phyloP scores from a whole-genome alignment of 2,329 filamentous ascomycete species.

The Beauveria australis region DNA sequence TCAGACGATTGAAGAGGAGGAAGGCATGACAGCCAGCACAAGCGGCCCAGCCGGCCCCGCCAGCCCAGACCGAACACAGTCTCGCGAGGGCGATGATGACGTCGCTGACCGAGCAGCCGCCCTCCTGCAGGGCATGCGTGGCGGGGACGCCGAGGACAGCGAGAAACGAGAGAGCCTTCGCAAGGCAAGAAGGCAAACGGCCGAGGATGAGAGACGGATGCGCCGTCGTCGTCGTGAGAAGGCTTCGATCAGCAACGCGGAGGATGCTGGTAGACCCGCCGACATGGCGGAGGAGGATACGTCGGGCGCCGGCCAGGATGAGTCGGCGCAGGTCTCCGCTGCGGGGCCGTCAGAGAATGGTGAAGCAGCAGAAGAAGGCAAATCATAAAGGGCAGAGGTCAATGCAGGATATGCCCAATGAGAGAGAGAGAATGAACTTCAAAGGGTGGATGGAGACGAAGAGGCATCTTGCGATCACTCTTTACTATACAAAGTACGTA shows the following conservation, averaged over 20 bases:
- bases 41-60: conserved; percentile 49
- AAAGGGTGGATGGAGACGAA: not conserved
- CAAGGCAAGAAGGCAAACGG: conserved; percentile 56
- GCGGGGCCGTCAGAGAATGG: not conserved
- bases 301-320: conserved; percentile 12
- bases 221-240: conserved; percentile 60
- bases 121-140: conserved; percentile 74
- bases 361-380: conserved; percentile 12
- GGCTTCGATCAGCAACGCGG: conserved; percentile 30
- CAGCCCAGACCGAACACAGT: conserved; percentile 23
- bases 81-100: conserved; percentile 52
- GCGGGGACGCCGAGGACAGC: conserved; percentile 49
- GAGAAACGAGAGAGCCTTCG: conserved; percentile 55
- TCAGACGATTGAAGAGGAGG: conserved; percentile 38
- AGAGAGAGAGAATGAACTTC: not conserved
- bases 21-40: conserved; percentile 23
- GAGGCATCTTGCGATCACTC: not conserved
- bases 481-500: conserved; percentile 22
- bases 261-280: conserved; percentile 14
- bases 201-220: conserved; percentile 67
- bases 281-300: conserved; percentile 19
- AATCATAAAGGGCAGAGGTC: not conserved
- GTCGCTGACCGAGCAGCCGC: conserved; percentile 78
- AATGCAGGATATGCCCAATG: no score
- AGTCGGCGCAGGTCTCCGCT: not conserved